Base-by-base conservation (phyloP, 441 rosid species). In the Adansonia grandidieri region DNA sequence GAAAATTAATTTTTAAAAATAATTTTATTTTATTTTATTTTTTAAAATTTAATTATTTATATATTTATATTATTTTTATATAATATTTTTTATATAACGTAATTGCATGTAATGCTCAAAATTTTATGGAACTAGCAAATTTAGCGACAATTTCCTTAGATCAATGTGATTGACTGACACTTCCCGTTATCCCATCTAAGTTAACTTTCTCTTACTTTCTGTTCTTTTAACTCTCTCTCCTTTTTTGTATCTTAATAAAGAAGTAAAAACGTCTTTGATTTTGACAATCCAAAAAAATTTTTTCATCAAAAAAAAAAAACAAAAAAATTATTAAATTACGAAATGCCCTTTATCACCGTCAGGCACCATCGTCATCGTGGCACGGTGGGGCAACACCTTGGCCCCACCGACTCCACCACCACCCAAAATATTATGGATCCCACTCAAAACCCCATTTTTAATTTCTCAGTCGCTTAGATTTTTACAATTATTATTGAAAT, bases 341-440 rank as follows among this genome's bases (percentile, higher is more conserved):
- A 50, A 3, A 80, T 13, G 67, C 81, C 81, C 77, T 60, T 54
- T 2, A 9, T 32, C 68, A 56, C 73, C 54, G 24, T 60, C 22
- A 20, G 5, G n/a, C 51, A 9, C 61, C 74, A 57, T 54, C 48
- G 45, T 74, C 74, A 65, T 22, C 50, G 44, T 74, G n/a, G 56
- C 71, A 56, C 78, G 78, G 82, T 79, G 78, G 75, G 77, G 79
- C 80, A 61, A 32, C 24, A 6, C 48, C 42, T 19, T 15, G 69
- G 24, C 64, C 60, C 79, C 81, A 68, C 79, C 81, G 74, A 61
- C 69, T 10, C 20, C 13, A 13, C 58, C 51, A 8, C 2, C 28
- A 2, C 60, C 60, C 60, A 28, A 17, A 5, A n/a, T 28, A 32
- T 24, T 8, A 60, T 54, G 68, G 45, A 74, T 61, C 76, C 57